A percentile compares a stretch with the other conserved stretches of the same genome.
Conservation (phyloP, 2,329 filamentous ascomycete genomes). For the Hypocreales sp. region DNA sequence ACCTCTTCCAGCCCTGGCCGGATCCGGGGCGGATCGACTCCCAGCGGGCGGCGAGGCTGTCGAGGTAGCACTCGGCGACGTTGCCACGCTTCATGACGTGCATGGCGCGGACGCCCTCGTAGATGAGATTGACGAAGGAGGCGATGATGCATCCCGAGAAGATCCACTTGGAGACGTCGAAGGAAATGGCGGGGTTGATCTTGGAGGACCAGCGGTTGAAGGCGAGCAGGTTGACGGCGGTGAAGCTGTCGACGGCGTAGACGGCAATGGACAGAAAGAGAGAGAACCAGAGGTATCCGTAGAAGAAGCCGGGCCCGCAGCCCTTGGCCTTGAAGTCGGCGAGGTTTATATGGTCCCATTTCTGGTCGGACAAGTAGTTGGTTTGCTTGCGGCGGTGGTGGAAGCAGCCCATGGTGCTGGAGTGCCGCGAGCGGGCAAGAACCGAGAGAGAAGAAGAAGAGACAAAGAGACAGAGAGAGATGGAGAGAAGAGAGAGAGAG, state of each 20-base stretch:
- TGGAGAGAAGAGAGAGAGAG: too few species aligned
- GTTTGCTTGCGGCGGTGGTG: slow-evolving; percentile 44
- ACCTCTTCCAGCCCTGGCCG: slow-evolving; percentile 72
- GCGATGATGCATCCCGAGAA: slow-evolving; percentile 86
- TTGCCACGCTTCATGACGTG: slow-evolving; percentile 73
- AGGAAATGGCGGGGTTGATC: slow-evolving; percentile 62
- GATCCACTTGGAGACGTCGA: slow-evolving; percentile 81
- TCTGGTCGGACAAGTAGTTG: slow-evolving; percentile 65
- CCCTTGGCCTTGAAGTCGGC: slow-evolving; percentile 74
- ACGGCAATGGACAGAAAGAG: slow-evolving; percentile 67
- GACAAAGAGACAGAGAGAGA: too few species aligned
- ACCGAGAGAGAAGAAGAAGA: too few species aligned
- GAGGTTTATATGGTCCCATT: slow-evolving; percentile 78
- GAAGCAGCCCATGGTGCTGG: slow-evolving; percentile 46
- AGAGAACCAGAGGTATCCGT: slow-evolving; percentile 71
- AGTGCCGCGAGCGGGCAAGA: slow-evolving; percentile 2
- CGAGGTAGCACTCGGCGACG: slow-evolving; percentile 82
- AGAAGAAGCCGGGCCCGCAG: slow-evolving; percentile 63
- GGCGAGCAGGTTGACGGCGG: slow-evolving; percentile 75
- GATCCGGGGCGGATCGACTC: slow-evolving; percentile 65
- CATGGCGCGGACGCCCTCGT: slow-evolving; percentile 65
- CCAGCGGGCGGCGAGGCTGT: slow-evolving; percentile 69
- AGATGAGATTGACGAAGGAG: slow-evolving; percentile 68
- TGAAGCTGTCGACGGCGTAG: slow-evolving; percentile 84
- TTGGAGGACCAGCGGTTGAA: slow-evolving; percentile 83